Base-by-base conservation (phyloP, 805 yeast genomes). In the Schwanniomyces pseudopolymorphus region DNA sequence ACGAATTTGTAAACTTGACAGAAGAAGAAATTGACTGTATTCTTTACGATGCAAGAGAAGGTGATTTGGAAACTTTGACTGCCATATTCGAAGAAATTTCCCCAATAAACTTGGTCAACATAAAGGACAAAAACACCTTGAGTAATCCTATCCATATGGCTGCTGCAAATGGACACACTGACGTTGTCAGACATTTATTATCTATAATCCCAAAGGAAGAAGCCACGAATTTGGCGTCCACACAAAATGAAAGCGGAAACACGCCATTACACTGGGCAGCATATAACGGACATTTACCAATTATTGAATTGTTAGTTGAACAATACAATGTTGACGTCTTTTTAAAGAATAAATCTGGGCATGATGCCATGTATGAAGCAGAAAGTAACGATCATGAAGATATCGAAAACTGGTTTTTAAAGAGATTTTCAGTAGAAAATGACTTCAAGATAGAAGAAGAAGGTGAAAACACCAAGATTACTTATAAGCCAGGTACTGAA, bases 221-320 rank as follows among this genome's bases (percentile, higher is more conserved):
- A 8, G 80, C 81, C 13, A 56, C 45, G 10, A 45, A 49, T 25
- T 57, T 69, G 46, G 73, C 67, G 11, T 50, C 61, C 21, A 55
- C 54, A 14, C 49, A 72, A 45, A 94, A 94, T 61, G 86, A 81
- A 42, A 81, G 86, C 17, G 99, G 98, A 1, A 94, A 94, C 64
- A 91, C 99, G 0, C 87, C 98, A 0, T 74, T 94, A 52, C 98
- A 94, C 64, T 94, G 99, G 99, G 97, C 98, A 0, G 79, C 96
- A 0, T 79, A 83, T 53, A 90, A 88, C 58, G 98, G 97, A 1
- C 90, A 90, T 57, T 64, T 89, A 47, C 83, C 79, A 2, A 71
- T 85, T 7, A 92, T 89, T 17, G 68, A 85, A 61, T 57, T 80
- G 10, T 70, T 94, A 38, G 84, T 92, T 64, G 92, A 87, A 17